A percentile compares a stretch with the other conserved stretches of the same genome.
These are phyloP conservation scores for Teunomyces pallodes DNA, from an alignment of 805 yeast genomes.

Conservation along the genomic window DNA sequence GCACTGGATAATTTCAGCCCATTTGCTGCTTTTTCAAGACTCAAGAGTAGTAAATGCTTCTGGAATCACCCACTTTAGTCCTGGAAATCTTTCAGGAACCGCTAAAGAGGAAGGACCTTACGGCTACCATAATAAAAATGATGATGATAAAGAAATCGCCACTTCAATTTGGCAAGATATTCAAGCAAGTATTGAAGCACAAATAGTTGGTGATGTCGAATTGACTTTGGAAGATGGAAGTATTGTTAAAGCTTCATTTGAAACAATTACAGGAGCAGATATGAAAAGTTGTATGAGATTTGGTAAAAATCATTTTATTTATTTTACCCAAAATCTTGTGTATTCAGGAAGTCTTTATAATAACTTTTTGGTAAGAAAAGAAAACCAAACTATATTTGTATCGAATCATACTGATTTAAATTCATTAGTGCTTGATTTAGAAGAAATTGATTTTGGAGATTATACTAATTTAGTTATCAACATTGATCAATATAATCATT, in stretches of 20 bases:
- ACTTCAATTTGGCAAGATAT: conserved; percentile 29
- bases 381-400: neutral
- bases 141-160: conserved; percentile 24
- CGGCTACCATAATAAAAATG: conserved; percentile 8
- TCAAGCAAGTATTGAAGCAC: conserved; percentile 30
- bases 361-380: neutral
- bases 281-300: neutral
- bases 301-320: too few species aligned
- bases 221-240: conserved; percentile 41
- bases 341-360: neutral
- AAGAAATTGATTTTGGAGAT: neutral
- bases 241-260: conserved; percentile 20
- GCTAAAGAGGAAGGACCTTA: neutral
- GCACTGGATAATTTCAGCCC: conserved; percentile 63
- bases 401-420: neutral
- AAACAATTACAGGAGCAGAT: neutral
- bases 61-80: conserved; percentile 35
- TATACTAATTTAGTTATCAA: conserved; percentile 14
- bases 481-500: conserved; percentile 18
- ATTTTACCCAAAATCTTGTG: neutral
- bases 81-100: conserved; percentile 5
- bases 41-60: conserved; percentile 31
- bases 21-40: conserved; percentile 54
- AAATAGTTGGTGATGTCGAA: conserved; percentile 31
- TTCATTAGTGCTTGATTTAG: neutral